Base-by-base conservation (phyloP, 2,329 filamentous ascomycete genomes). In the Stachybotrys chartarum region DNA sequence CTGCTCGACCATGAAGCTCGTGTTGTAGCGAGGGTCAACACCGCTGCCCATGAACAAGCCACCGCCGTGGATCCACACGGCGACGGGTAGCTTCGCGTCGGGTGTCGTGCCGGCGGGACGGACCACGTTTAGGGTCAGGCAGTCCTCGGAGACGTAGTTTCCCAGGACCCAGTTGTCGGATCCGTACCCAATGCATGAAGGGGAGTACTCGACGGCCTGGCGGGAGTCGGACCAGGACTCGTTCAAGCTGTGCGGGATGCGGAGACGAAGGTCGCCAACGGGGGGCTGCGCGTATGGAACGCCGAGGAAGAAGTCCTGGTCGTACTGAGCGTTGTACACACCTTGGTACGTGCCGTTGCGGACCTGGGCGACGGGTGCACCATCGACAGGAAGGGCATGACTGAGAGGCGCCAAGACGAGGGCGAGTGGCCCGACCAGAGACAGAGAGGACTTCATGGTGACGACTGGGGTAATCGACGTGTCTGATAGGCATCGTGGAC, bases 241-340 rank as follows among this genome's bases (percentile, higher is more conserved):
- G 56, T 81, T 76, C 18, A 83, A 63, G 0, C 77, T 63, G 56
- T 77, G 70, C 0, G 81, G 79, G 3, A 75, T 62, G 0, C 70
- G 70, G 57, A 84, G 83, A 5, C 83, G 75, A 0, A 77, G 75
- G 24, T 77, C 68, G 0, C 80, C 80, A 17, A 80, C 74, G 2
- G 68, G 64, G 11, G 69, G 62, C 58, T 79, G 76, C 3, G 81
- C 82, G 63, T 78, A 85, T 0, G 81, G 82, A 2, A 85, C 75
- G 4, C 77, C 78, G 1, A 80, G 65, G 62, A 81, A 82, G 57
- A 75, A 70, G 56, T 82, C 78, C 46, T 80, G 78, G 45, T 74
- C 58, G 51, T 76, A 78, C 3, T 65, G 58, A 0, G 66, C 46
- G 14, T 69, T 72, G 55, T 72, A 63, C 3, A 71, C 55, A 5